Evolutionary conservation across 2,329 filamentous ascomycete species (phyloP).

Genomic region (Botryotinia calthae): DNA sequence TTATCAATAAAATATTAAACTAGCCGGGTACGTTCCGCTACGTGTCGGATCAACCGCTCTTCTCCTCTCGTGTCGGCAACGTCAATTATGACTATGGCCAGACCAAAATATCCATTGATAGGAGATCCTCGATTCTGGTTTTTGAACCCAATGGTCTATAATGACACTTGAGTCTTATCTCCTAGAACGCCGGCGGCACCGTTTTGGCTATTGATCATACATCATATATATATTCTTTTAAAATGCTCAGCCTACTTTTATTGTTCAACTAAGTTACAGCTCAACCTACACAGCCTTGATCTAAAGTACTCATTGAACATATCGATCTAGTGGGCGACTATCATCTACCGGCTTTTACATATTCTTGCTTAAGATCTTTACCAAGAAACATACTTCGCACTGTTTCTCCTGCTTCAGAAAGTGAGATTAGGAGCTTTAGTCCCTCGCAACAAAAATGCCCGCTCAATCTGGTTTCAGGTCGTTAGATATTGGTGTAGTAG

Average conservation of each 20-base stretch:
- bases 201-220: background rate
- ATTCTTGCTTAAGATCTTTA: background rate
- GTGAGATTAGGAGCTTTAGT: background rate
- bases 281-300: background rate
- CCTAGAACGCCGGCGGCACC: background rate
- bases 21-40: background rate
- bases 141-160: background rate
- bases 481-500: slow-evolving; percentile 23
- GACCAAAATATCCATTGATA: background rate
- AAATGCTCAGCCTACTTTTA: background rate
- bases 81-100: background rate
- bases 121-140: background rate
- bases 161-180: background rate
- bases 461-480: slow-evolving; percentile 8
- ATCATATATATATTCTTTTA: background rate
- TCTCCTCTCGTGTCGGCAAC: background rate
- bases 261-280: background rate
- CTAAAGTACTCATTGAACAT: background rate
- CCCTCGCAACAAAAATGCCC: background rate
- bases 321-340: background rate
- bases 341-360: background rate
- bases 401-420: background rate
- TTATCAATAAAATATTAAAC: background rate
- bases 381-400: background rate
- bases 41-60: background rate